Conservation (phyloP, 805 yeast genomes). For the Torulaspora franciscae region DNA sequence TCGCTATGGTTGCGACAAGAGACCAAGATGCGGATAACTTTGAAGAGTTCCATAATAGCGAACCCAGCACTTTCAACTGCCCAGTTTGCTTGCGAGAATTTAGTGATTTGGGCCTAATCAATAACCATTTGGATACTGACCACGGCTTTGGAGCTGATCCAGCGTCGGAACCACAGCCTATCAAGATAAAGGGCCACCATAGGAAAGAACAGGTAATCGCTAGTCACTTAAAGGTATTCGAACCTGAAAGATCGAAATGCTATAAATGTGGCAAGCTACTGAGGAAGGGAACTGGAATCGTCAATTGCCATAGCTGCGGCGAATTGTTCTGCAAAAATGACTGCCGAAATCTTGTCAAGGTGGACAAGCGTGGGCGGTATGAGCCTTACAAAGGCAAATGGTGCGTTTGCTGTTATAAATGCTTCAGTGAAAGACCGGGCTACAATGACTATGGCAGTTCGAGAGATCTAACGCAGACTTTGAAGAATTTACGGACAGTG, state of each 20-base stretch:
- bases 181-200: conserved; percentile 38
- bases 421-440: conserved; percentile 55
- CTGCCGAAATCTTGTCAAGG: conserved; percentile 48
- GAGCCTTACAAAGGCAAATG: conserved; percentile 53
- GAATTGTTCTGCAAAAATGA: conserved; percentile 62
- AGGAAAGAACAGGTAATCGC: conserved; percentile 33
- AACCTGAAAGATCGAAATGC: conserved; percentile 26
- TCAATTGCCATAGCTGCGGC: conserved; percentile 77
- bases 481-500: conserved; percentile 39
- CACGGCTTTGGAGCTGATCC: conserved; percentile 42
- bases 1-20: not conserved
- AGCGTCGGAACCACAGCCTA: not conserved
- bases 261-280: conserved; percentile 47
- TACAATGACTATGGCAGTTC: conserved; percentile 43
- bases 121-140: conserved; percentile 65
- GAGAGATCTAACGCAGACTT: conserved; percentile 45
- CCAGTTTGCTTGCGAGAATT: conserved; percentile 67
- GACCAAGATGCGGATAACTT: not conserved
- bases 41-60: not conserved
- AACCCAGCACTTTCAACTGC: conserved; percentile 36
- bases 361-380: conserved; percentile 46
- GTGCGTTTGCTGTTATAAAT: conserved; percentile 62
- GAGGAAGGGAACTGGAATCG: conserved; percentile 44
- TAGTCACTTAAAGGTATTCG: conserved; percentile 36
- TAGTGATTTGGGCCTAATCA: conserved; percentile 51